These are phyloP conservation scores for Tetradesmus lagerheimii DNA, from an alignment of 139 green algal genomes.

Conservation along the genomic window DNA sequence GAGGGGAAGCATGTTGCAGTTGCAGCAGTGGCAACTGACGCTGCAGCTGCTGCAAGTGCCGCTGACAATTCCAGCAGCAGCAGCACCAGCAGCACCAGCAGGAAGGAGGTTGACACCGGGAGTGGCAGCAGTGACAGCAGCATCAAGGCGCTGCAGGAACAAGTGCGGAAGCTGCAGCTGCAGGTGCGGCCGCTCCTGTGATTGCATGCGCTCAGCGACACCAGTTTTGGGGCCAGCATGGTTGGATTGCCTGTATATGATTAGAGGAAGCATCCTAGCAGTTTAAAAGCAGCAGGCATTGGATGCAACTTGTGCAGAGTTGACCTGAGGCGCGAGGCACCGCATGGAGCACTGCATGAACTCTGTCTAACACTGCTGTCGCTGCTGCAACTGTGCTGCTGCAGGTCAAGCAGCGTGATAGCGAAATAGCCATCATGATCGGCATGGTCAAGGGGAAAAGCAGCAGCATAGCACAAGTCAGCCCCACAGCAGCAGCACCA, in stretches of 20 bases:
- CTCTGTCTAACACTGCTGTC: too few relatives aligned
- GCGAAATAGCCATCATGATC: conserved; percentile 90
- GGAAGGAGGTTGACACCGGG: not conserved
- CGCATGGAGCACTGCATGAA: too few relatives aligned
- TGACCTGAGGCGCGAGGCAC: too few relatives aligned
- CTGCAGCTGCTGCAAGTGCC: not conserved
- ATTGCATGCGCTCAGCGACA: too few relatives aligned
- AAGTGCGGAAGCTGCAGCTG: conserved; percentile 79
- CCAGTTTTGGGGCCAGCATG: too few relatives aligned
- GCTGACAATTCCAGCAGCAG: not conserved
- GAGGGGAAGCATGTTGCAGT: not conserved
- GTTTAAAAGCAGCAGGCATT: not conserved
- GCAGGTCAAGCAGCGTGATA: conserved; percentile 86
- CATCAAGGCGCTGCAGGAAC: conserved; percentile 54
- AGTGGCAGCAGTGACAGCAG: conserved; percentile 17
- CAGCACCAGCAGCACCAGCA: conserved; percentile 31
- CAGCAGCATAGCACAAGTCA: not conserved
- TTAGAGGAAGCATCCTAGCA: too few relatives aligned
- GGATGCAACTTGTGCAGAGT: too few relatives aligned
- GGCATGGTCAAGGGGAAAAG: conserved; percentile 66
- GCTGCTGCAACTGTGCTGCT: conserved; percentile 38
- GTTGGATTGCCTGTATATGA: too few relatives aligned
- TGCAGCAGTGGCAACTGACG: not conserved
- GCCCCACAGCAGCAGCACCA: not conserved
- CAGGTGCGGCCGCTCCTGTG: conserved; percentile 57